Evolutionary conservation across 345 rosid genomes (phyloP), one percentile per base, ranked within the genome.

Genomic region (Eucalyptus marginata): DNA sequence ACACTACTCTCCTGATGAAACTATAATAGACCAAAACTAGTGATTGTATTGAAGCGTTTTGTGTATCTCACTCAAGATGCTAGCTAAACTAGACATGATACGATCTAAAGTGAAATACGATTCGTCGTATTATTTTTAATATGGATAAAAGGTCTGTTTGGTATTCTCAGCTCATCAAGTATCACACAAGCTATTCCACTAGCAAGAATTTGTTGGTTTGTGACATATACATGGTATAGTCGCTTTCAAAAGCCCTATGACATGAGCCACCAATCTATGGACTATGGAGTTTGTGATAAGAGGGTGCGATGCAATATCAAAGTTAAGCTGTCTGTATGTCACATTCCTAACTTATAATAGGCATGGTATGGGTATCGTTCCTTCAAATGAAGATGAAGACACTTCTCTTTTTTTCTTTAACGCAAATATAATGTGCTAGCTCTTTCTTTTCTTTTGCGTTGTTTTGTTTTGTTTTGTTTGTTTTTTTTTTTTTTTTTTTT

Each of bases 1-100:
- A 56, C 24, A 56, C 2, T 56, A 1, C 3, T 24, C 13, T 56
- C 3, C 2, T 18, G 0, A 52, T 7, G 4, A 18, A 0, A 52
- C 10, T 52, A 52, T 52, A 52, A 52, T 52, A 52, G 10, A 18
- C 1, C 1, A 4, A 52, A 52, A 52, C 25, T 52, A 52, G 25
- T 52, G 10, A 18, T 18, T 18, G 0, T 52, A 18, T 5, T 0
- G 1, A 52, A 52, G 58, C 5, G 0, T 52, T 52, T 52, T 52
- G 24, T 52, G 4, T 18, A 18, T 52, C 58, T 52, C 58, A 52
- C 10, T 52, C 58, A 52, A 52, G 10, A 52, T 52, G 0, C 10
- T 18, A 52, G 2, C 10, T 52, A 52, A 52, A 52, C 0, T 52
- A 52, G 4, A 52, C 56, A 52, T 7, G 10, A 52, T 52, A 18